Evolutionary conservation across 2,329 filamentous ascomycete species (phyloP).

Genomic region (Ophiostoma triangulosporum): DNA sequence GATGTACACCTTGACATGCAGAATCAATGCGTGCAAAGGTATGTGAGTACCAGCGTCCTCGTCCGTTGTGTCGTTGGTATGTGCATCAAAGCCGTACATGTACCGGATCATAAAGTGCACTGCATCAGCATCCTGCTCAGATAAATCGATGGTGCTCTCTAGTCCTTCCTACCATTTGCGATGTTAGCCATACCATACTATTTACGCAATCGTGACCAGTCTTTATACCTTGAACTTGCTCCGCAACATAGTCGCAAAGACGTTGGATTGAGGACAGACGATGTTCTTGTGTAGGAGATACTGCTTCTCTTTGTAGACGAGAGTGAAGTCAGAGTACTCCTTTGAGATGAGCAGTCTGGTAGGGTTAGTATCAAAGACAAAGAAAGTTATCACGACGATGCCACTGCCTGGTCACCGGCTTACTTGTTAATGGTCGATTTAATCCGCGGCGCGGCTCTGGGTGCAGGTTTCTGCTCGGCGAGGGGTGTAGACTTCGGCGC

Average conservation of each 20-base stretch:
- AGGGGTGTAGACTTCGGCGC: too few species aligned
- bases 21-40: too few species aligned
- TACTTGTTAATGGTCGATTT: too few species aligned
- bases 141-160: background rate
- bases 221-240: background rate
- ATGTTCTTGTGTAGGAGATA: slow-evolving; percentile 3
- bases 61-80: too few species aligned
- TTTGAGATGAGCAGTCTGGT: background rate
- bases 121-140: too few species aligned
- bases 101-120: too few species aligned
- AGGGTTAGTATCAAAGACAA: background rate
- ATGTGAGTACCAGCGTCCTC: too few species aligned
- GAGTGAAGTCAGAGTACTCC: slow-evolving; percentile 1
- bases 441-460: too few species aligned
- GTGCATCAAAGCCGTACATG: too few species aligned
- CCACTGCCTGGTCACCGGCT: background rate
- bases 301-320: background rate
- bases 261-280: background rate
- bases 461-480: too few species aligned
- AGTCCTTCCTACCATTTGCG: background rate
- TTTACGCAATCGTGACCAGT: background rate
- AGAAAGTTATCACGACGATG: background rate
- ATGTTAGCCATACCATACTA: background rate
- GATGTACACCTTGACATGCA: too few species aligned
- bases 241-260: background rate